Evolutionary conservation across 768 basidiomycete genomes (phyloP).

Genomic region (Auriscalpium vulgare): DNA sequence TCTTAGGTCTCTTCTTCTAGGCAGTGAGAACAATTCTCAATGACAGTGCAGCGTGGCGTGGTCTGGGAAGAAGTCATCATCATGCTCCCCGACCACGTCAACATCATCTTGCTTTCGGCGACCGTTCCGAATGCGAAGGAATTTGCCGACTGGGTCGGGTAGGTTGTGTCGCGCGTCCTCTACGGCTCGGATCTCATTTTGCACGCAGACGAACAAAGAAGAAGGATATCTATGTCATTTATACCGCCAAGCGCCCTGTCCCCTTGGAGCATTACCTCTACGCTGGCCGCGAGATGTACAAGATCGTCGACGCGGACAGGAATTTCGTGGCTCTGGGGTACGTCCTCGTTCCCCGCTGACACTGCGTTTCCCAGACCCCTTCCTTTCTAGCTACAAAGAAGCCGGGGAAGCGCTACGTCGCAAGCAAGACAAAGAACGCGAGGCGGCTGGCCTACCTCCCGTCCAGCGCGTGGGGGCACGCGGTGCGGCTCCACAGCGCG

Average conservation of each 20-base stretch:
- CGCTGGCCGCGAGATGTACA: slow-evolving; percentile 87
- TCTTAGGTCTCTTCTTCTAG: not conserved
- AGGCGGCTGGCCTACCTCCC: slow-evolving; percentile 86
- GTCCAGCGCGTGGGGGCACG: slow-evolving; percentile 80
- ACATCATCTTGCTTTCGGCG: slow-evolving; percentile 93
- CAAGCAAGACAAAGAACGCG: slow-evolving; percentile 97
- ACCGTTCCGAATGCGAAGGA: slow-evolving; percentile 98
- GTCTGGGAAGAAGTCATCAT: slow-evolving; percentile 99
- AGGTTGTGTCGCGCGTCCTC: slow-evolving; percentile 20
- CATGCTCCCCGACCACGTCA: slow-evolving; percentile 98
- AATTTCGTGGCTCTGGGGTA: slow-evolving; percentile 71
- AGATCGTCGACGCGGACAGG: slow-evolving; percentile 81
- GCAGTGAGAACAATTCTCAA: not conserved
- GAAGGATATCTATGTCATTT: slow-evolving; percentile 99
- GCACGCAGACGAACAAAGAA: slow-evolving; percentile 85
- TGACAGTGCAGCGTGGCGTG: slow-evolving; percentile 75
- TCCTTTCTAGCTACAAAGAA: slow-evolving; percentile 63
- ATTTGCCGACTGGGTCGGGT: slow-evolving; percentile 99
- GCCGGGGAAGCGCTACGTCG: slow-evolving; percentile 82
- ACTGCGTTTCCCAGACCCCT: not conserved
- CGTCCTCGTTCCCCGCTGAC: not conserved
- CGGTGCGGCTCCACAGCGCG: slow-evolving; percentile 47
- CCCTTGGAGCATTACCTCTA: slow-evolving; percentile 96
- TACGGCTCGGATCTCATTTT: not conserved
- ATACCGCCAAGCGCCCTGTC: slow-evolving; percentile 91